Evolutionary conservation across 768 basidiomycete genomes (phyloP), one percentile per base, ranked within the genome.

Genomic region (Boletus rubescentipes): DNA sequence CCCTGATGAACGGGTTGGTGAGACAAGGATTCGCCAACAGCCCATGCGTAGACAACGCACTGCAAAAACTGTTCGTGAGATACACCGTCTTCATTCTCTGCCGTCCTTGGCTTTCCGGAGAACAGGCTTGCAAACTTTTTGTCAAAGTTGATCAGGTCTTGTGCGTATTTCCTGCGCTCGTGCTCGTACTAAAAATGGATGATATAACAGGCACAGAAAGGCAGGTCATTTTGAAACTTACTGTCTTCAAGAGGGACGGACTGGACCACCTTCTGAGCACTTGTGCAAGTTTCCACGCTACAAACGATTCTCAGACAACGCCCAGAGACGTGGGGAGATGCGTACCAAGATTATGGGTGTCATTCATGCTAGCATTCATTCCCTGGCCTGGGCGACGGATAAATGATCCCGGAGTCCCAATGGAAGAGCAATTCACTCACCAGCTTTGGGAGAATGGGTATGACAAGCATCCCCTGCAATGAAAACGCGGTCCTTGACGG

Each of bases 391-490:
- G 30, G 55, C 11, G 44, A n/a, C 0, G 16, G 37, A 46, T 38
- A 20, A 51, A 34, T 40, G 18, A 29, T 41, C 23, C 4, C 15
- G 14, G 20, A 36, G 29, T 36, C 30, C 29, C 16, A 21, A 2
- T 37, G 5, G 31, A 16, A 40, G 9, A 15, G 5, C 12, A 34
- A 47, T 0, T 3, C 8, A 44, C 72, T 39, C 41, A 82, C 84
- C 82, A 55, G 82, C 83, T 71, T 86, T 86, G 0, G 84, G 83
- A 0, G 81, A 85, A 67, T 84, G 84, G 1, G 83, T 85, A 63
- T 85, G 85, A 53, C 85, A 88, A 0, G 87, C 88, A 65, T 89
- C 89, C 0, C 89, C 89, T 1, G 82, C 84, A 51, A 91, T 89
- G 66, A 91, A 90, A 2, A 89, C 78, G 1, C 89, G 79, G 3